A percentile compares a stretch with the other conserved stretches of the same genome.
phyloP scores from a whole-genome alignment of 1,139 yeast species.

The Diutina siamensis region DNA sequence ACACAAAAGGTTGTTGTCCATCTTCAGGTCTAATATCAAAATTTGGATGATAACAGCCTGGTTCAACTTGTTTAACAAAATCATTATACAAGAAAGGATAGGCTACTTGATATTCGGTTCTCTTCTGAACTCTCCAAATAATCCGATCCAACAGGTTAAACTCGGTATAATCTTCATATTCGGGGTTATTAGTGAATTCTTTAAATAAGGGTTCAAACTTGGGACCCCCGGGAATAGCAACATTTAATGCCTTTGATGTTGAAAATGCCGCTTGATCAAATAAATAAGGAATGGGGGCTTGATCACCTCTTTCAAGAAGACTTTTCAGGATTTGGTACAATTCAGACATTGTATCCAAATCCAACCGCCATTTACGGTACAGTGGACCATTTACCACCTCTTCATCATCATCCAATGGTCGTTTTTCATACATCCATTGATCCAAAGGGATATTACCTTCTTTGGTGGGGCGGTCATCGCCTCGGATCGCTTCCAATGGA shows the following conservation, averaged over 20 bases:
- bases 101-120: constrained; percentile 79
- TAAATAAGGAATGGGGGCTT: background rate
- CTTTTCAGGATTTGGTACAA: constrained; percentile 56
- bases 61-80: constrained; percentile 51
- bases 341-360: constrained; percentile 50
- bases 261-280: constrained; percentile 71
- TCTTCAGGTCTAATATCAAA: constrained; percentile 23
- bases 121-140: constrained; percentile 63
- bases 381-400: constrained; percentile 60
- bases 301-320: constrained; percentile 15
- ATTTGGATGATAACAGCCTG: constrained; percentile 46
- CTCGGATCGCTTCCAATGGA: constrained; percentile 58
- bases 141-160: constrained; percentile 83
- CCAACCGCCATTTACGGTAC: constrained; percentile 62
- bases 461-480: constrained; percentile 42
- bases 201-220: constrained; percentile 83
- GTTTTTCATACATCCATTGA: constrained; percentile 66
- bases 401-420: constrained; percentile 54
- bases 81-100: constrained; percentile 81
- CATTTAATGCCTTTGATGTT: constrained; percentile 83
- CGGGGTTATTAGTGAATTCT: constrained; percentile 43
- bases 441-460: constrained; percentile 36
- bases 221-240: constrained; percentile 92
- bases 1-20: constrained; percentile 31
- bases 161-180: constrained; percentile 72